Conservation (phyloP, 108 stramenopile species). For the Cyclotella sp. region DNA sequence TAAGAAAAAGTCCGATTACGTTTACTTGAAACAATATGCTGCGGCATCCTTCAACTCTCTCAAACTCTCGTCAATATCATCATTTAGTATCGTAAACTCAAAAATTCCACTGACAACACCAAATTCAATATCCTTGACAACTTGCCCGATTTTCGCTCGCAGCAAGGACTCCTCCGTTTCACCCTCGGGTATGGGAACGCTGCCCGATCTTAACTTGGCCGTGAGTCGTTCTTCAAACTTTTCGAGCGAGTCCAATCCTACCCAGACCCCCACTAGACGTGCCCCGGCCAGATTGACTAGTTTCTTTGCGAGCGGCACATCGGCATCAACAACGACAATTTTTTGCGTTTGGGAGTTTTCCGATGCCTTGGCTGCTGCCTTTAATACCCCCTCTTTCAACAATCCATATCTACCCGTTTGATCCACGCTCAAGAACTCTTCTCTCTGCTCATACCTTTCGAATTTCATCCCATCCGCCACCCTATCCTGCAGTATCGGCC, state of each 20-base stretch:
- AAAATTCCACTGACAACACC: slow-evolving; percentile 85
- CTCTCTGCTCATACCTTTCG: slow-evolving; percentile 61
- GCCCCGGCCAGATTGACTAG: slow-evolving; percentile 54
- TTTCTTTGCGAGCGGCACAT: slow-evolving; percentile 67
- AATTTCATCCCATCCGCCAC: slow-evolving; percentile 60
- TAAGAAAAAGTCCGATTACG: no score
- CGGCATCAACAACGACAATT: slow-evolving; percentile 84
- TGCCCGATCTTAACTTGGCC: slow-evolving; percentile 57
- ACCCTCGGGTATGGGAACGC: slow-evolving; percentile 56
- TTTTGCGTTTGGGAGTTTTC: slow-evolving; percentile 21
- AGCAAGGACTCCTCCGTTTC: slow-evolving; percentile 69
- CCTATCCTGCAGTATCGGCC: slow-evolving; percentile 56
- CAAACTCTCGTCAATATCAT: slow-evolving; percentile 68
- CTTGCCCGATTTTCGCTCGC: slow-evolving; percentile 62
- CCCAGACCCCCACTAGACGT: slow-evolving; percentile 83
- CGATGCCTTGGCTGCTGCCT: slow-evolving; percentile 47
- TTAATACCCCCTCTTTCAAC: slow-evolving; percentile 68
- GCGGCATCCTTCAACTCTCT: slow-evolving; percentile 71
- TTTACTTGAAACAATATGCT: slow-evolving; percentile 71
- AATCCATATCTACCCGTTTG: slow-evolving; percentile 61
- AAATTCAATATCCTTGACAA: slow-evolving; percentile 84
- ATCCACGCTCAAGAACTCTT: slow-evolving; percentile 69
- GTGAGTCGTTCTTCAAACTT: slow-evolving; percentile 71
- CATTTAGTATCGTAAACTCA: slow-evolving; percentile 87
- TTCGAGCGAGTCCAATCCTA: slow-evolving; percentile 68